These are phyloP conservation scores for Fremontodendron californicum DNA, from an alignment of 345 rosid species.

Conservation along the genomic window DNA sequence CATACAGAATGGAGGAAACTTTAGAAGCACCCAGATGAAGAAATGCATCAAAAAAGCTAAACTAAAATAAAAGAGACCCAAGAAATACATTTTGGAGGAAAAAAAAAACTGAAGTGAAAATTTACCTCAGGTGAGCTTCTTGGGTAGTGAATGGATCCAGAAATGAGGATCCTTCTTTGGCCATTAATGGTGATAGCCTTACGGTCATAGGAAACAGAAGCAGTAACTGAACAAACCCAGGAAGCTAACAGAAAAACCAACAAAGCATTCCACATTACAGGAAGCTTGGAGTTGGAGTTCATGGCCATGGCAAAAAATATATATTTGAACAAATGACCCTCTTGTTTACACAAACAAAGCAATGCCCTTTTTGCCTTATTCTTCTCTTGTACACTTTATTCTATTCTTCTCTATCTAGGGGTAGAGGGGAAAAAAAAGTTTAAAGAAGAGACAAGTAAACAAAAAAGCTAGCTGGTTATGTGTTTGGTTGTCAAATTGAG, in stretches of 20 bases:
- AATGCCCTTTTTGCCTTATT: slow-evolving; percentile 24
- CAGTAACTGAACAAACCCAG: slow-evolving; percentile 39
- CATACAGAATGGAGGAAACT: background rate
- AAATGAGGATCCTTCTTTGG: slow-evolving; percentile 82
- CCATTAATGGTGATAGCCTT: slow-evolving; percentile 84
- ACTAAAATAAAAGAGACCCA: slow-evolving; percentile 10
- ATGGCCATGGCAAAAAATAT: slow-evolving; percentile 13
- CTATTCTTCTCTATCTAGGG: slow-evolving; percentile 26
- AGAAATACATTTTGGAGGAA: slow-evolving; percentile 27
- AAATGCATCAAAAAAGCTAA: slow-evolving; percentile 1
- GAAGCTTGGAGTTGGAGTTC: slow-evolving; percentile 38
- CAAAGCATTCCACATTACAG: slow-evolving; percentile 45
- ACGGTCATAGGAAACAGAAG: slow-evolving; percentile 80
- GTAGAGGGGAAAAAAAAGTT: slow-evolving; percentile 23
- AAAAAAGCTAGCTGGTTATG: slow-evolving; percentile 10
- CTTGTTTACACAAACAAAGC: slow-evolving; percentile 25
- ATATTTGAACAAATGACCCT: slow-evolving; percentile 5
- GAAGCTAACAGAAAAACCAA: slow-evolving; percentile 34
- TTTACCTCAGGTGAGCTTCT: slow-evolving; percentile 95
- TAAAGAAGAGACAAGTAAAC: slow-evolving; percentile 13
- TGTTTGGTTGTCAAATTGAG: slow-evolving; percentile 10
- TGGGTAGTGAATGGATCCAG: slow-evolving; percentile 99
- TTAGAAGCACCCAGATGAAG: slow-evolving; percentile 19
- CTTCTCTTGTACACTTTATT: slow-evolving; percentile 37
- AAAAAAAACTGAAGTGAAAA: background rate